Evolutionary conservation across 2,329 filamentous ascomycete species (phyloP).

Genomic region (Alternaria triticimaculans): DNA sequence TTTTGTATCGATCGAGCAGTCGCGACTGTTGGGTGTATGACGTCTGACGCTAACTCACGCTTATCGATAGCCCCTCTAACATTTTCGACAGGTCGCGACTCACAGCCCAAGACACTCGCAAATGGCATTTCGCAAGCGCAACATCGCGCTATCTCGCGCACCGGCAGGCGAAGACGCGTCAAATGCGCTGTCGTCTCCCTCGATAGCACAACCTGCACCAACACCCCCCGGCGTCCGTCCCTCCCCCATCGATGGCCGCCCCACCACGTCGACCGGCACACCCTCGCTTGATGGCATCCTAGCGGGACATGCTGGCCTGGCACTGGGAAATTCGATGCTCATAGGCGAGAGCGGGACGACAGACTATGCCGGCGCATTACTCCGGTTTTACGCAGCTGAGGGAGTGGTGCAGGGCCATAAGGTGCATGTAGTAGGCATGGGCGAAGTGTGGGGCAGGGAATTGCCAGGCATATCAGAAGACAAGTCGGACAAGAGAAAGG

Average conservation of each 20-base stretch:
- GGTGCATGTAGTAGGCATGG: slow-evolving; percentile 82
- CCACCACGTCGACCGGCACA: slow-evolving; percentile 90
- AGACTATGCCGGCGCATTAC: slow-evolving; percentile 84
- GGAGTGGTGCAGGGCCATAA: slow-evolving; percentile 89
- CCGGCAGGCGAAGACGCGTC: slow-evolving; percentile 25
- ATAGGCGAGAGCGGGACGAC: slow-evolving; percentile 91
- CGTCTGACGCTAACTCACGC: not conserved
- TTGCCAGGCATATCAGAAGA: slow-evolving; percentile 73
- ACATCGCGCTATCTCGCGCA: slow-evolving; percentile 61
- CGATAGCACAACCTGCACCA: slow-evolving; percentile 19
- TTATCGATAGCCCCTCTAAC: slow-evolving; percentile 17
- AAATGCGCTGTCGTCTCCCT: slow-evolving; percentile 13
- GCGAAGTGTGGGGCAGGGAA: slow-evolving; percentile 81
- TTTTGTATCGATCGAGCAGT: not conserved
- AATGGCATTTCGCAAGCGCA: slow-evolving; percentile 75
- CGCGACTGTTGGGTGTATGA: not conserved
- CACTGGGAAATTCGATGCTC: slow-evolving; percentile 79
- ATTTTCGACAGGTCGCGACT: slow-evolving; percentile 17
- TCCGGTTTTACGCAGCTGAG: slow-evolving; percentile 91
- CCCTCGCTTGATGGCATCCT: slow-evolving; percentile 83
- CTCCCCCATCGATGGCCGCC: slow-evolving; percentile 85
- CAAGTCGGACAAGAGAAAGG: slow-evolving; percentile 42
- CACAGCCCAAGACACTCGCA: not conserved
- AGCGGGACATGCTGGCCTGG: slow-evolving; percentile 83
- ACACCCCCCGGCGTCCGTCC: slow-evolving; percentile 68